Conservation (phyloP, 768 basidiomycete genomes). For the Suillus weaverae region DNA sequence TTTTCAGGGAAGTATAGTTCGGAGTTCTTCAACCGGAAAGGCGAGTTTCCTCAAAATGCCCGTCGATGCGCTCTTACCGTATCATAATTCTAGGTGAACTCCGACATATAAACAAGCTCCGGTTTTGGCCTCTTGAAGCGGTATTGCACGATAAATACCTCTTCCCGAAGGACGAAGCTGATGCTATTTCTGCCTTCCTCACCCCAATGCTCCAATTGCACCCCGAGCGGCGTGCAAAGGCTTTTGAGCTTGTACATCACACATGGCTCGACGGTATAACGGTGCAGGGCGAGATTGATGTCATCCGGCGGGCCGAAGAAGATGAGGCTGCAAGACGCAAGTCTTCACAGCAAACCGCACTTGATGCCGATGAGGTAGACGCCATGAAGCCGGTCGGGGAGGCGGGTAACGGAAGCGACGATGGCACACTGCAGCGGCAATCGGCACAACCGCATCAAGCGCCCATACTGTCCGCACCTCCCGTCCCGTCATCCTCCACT, state of each 20-base stretch:
- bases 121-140: conserved; percentile 83
- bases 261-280: conserved; percentile 82
- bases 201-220: conserved; percentile 88
- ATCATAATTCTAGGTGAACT: conserved; percentile 60
- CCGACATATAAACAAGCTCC: conserved; percentile 90
- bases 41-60: conserved; percentile 39
- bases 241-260: conserved; percentile 83
- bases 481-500: conserved; percentile 22
- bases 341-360: conserved; percentile 15
- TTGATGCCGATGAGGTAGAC: conserved; percentile 39
- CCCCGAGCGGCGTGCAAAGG: conserved; percentile 86
- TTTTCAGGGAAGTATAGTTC: conserved; percentile 90
- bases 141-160: conserved; percentile 96
- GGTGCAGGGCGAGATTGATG: conserved; percentile 89
- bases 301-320: conserved; percentile 65
- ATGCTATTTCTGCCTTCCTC: conserved; percentile 77
- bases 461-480: conserved; percentile 35
- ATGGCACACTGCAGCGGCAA: conserved; percentile 4
- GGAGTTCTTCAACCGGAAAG: conserved; percentile 97
- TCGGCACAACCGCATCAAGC: conserved; percentile 19
- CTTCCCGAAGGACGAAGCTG: conserved; percentile 81
- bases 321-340: conserved; percentile 39
- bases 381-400: conserved; percentile 71
- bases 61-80: neutral
- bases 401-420: conserved; percentile 6